Evolutionary conservation across 495 filamentous ascomycete genomes (phyloP), one percentile per base, ranked within the genome.

Genomic region (Penicillium mononematosum): DNA sequence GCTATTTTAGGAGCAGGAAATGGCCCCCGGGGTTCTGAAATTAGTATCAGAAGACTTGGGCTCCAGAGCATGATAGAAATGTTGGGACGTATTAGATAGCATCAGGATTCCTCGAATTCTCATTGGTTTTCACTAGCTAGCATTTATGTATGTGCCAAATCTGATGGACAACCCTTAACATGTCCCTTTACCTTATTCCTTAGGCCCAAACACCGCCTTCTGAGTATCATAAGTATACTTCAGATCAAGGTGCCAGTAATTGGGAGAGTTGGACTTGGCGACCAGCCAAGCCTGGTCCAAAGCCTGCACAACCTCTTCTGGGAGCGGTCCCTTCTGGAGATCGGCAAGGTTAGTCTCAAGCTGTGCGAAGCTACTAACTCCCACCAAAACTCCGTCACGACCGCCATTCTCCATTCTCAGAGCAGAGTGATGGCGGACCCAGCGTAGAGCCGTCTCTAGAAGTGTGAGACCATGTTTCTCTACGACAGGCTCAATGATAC

Each of bases 241-340:
- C 55, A 94, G 68, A 50, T 90, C 86, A 45, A 85, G 65, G 57
- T 92, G 89, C 88, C 88, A 94, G 61, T 91, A 93, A 44, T 85
- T 79, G 7, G 82, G 71, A 11, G 85, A 80, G n/a, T 86, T 83
- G 9, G 81, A 61, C 79, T 92, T 90, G 11, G 79, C 69, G 14
- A 91, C 60, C 60, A 80, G 42, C 78, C 79, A 82, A 19, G 91
- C 92, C 72, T 91, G 78, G 66, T 96, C 91, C 50, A 96, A 72
- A 20, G 81, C 87, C 65, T 88, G 70, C 17, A 96, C 80, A 22
- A 96, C 88, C 48, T 94, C 91, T 44, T 92, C 83, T 0, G 92
- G 92, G 48, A 97, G 72, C 11, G 92, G 92, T 0, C 91, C 91
- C 74, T 95, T 96, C 73, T 94, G 89, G 4, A 95, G 67, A 61